Conservation (phyloP, 2,329 filamentous ascomycete genomes). For the Pseudopyrenochaeta lycopersici region DNA sequence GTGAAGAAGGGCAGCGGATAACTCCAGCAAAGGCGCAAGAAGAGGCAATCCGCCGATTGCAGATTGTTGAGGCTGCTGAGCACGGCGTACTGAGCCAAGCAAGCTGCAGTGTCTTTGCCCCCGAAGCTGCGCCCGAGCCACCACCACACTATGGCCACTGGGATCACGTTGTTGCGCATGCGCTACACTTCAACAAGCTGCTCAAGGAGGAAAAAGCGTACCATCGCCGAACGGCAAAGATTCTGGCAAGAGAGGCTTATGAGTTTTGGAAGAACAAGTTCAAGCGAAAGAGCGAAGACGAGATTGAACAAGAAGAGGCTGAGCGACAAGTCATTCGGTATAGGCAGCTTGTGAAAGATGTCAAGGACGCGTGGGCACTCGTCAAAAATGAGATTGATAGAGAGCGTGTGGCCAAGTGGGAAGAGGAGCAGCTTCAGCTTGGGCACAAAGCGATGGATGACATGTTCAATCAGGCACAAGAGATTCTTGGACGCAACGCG, state of each 20-base stretch:
- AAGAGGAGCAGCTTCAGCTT: constrained; percentile 66
- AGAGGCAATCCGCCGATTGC: constrained; percentile 75
- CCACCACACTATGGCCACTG: constrained; percentile 83
- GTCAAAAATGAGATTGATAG: constrained; percentile 67
- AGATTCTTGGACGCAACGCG: constrained; percentile 44
- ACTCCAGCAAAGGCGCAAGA: constrained; percentile 49
- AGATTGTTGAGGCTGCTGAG: constrained; percentile 76
- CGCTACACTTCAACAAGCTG: constrained; percentile 80
- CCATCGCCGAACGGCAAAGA: constrained; percentile 80
- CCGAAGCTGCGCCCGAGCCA: constrained; percentile 77
- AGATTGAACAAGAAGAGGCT: constrained; percentile 80
- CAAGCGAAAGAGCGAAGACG: constrained; percentile 64
- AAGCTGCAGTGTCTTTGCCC: constrained; percentile 75
- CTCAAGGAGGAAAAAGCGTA: constrained; percentile 80
- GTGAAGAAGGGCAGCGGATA: constrained; percentile 50
- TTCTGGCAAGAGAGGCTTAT: constrained; percentile 78
- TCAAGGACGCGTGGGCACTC: constrained; percentile 69
- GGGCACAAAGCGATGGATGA: constrained; percentile 73
- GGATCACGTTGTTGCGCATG: constrained; percentile 84
- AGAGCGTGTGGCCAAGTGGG: constrained; percentile 64
- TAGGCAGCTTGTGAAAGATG: constrained; percentile 72
- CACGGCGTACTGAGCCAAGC: constrained; percentile 78
- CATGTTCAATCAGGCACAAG: constrained; percentile 74
- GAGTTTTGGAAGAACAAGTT: constrained; percentile 79
- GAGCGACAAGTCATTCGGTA: constrained; percentile 74